Conservation (phyloP, 2,329 filamentous ascomycete species). For the Fusarium musae region DNA sequence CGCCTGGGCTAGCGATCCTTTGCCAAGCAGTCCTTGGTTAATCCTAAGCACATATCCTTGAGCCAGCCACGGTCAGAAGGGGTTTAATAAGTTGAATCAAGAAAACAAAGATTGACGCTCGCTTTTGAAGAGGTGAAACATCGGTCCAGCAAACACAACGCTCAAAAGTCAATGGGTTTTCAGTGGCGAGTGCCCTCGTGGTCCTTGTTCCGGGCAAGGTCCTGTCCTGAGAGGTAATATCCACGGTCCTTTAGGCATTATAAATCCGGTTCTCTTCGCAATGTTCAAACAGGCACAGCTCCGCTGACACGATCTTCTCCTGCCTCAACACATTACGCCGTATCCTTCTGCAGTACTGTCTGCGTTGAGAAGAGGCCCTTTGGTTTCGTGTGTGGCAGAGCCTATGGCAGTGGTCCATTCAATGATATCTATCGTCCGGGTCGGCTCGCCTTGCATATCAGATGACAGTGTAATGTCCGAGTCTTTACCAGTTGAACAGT, state of each 20-base stretch:
- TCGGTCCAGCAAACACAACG: background rate
- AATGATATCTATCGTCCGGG: slow-evolving; percentile 15
- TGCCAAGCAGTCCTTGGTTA: background rate
- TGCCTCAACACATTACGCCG: slow-evolving; percentile 1
- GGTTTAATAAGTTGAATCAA: background rate
- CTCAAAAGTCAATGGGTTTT: background rate
- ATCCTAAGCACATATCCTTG: background rate
- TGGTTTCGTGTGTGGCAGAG: background rate
- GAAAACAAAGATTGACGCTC: background rate
- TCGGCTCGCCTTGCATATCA: slow-evolving; percentile 2
- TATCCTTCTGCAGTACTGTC: background rate
- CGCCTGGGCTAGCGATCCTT: background rate
- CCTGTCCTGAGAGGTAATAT: background rate
- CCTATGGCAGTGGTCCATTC: slow-evolving; percentile 6
- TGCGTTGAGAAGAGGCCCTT: background rate
- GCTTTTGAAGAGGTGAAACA: background rate
- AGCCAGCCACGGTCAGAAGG: background rate
- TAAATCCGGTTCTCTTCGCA: background rate
- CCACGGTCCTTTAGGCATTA: slow-evolving; percentile 4
- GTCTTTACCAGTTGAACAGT: slow-evolving; percentile 9
- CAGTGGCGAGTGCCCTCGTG: background rate
- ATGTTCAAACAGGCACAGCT: background rate
- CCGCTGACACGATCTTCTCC: background rate
- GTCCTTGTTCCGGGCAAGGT: background rate
- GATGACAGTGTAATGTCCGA: slow-evolving; percentile 19